These are phyloP conservation scores for Arabidopsis thaliana DNA, from an alignment of 345 rosid species.

Conservation along the genomic window TAIR10.1 NC_003076.8:4666001-4666500, in stretches of 20 bases:
- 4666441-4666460: not conserved
- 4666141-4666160: no score
- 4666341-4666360: not conserved
- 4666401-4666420: not conserved
- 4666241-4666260: conserved; percentile 31
- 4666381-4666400: not conserved
- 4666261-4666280: conserved; percentile 24
- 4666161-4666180: not conserved
- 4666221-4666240: conserved; percentile 17
- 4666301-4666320: not conserved
- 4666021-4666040: not conserved
- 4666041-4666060: not conserved
- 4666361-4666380: no score
- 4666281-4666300: conserved; percentile 1
- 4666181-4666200: conserved; percentile 13
- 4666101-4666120: not conserved
- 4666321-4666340: not conserved
- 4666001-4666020: not conserved
- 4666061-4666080: not conserved
- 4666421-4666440: not conserved
- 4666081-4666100: not conserved
- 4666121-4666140: not conserved
- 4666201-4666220: conserved; percentile 32
- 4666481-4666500: not conserved
- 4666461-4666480: not conserved